Evolutionary conservation across 2,329 filamentous ascomycete genomes (phyloP).

Genomic region (Verticillium isaacii): DNA sequence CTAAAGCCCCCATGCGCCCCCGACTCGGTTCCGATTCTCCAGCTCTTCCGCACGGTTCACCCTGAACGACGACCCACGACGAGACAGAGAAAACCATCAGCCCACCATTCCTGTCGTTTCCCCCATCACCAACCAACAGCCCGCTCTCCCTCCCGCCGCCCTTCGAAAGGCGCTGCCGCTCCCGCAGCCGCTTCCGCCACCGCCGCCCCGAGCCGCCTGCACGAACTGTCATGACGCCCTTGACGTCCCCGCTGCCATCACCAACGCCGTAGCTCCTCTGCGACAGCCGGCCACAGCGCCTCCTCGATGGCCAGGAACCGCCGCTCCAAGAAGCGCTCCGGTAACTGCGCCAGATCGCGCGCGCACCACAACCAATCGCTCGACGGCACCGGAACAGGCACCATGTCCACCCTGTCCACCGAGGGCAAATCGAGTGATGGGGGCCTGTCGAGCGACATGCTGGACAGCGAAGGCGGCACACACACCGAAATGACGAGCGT

Average conservation of each 20-base stretch:
- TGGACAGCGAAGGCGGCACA: conserved; percentile 22
- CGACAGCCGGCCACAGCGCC: conserved; percentile 14
- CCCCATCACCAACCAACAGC: not conserved
- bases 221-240: conserved; percentile 9
- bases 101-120: not conserved
- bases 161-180: not conserved
- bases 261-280: conserved; percentile 9
- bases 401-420: conserved; percentile 21
- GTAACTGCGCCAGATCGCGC: not conserved
- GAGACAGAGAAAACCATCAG: not conserved
- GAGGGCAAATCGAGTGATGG: conserved; percentile 29
- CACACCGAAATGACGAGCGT: conserved; percentile 33
- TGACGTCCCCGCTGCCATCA: conserved; percentile 1
- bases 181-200: not conserved
- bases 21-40: conserved; percentile 1
- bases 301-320: conserved; percentile 27
- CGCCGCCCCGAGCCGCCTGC: not conserved
- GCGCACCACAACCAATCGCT: not conserved
- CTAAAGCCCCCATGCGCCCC: not conserved
- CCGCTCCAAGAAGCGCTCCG: conserved; percentile 19
- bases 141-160: not conserved
- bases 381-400: conserved; percentile 4
- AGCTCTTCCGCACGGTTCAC: conserved; percentile 5
- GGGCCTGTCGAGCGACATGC: conserved; percentile 23
- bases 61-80: not conserved